Percentiles rank a stretch among this genome's conserved stretches.
Conservation (phyloP, 768 basidiomycete species). For the Serpula lacrymans region DNA sequence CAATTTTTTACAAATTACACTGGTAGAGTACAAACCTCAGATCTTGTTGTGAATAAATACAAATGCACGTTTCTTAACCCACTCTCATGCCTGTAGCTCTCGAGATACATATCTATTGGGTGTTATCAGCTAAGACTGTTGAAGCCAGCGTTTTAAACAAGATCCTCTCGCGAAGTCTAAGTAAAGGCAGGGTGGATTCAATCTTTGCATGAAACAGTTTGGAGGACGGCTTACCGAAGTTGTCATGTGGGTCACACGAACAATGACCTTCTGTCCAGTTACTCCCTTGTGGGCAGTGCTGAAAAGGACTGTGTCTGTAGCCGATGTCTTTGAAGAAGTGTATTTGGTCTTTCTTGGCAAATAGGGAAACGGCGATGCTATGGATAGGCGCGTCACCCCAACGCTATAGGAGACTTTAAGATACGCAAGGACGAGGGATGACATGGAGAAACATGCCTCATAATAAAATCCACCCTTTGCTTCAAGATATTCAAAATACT, state of each 20-base stretch:
- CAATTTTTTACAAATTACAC: too few species aligned
- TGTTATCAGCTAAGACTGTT: too few species aligned
- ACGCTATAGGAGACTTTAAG: conserved; percentile 26
- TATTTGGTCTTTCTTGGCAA: conserved; percentile 51
- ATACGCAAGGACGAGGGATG: conserved; percentile 30
- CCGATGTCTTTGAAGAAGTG: conserved; percentile 79
- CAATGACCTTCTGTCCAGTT: conserved; percentile 43
- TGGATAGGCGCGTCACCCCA: conserved; percentile 48
- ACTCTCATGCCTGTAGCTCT: too few species aligned
- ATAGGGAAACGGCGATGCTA: conserved; percentile 40
- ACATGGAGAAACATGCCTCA: conserved; percentile 5
- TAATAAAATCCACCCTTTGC: conserved; percentile 50
- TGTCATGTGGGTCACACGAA: conserved; percentile 46
- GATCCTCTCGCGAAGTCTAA: too few species aligned
- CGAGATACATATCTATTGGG: too few species aligned
- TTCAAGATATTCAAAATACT: conserved; percentile 66
- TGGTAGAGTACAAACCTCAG: too few species aligned
- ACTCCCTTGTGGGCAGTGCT: conserved; percentile 41
- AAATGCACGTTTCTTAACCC: too few species aligned
- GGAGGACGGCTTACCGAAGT: conserved; percentile 65
- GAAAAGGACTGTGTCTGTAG: conserved; percentile 52
- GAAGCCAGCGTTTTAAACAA: too few species aligned
- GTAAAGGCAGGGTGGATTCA: too few species aligned
- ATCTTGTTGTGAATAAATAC: too few species aligned
- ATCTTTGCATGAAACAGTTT: too few species aligned